Base-by-base conservation (phyloP, 1,284 basidiomycete genomes). In the Ganoderma resinaceum region DNA sequence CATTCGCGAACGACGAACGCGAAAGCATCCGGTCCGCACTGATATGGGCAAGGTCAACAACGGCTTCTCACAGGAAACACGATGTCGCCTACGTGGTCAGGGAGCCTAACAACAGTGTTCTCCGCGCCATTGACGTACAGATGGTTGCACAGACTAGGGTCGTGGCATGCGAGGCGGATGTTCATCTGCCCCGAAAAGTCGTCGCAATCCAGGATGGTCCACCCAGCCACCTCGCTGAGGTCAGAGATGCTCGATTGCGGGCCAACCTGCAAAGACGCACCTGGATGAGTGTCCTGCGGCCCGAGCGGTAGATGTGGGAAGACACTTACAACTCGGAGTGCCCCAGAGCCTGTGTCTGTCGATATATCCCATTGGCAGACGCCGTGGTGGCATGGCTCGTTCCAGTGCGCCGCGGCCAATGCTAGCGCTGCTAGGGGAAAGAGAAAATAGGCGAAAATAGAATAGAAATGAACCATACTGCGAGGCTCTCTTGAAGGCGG, bases 11-110 rank as follows among this genome's bases (percentile, higher is more conserved):
- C 80, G 14, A 89, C 81, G 11, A 84, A 80, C 0, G 85, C 86
- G 70, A 88, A 88, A 0, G 86, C 81, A 65, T 77, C 81, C 60
- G 73, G 70, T 20, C 84, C 84, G 65, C 86, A 88, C 86, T 87
- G 63, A 23, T 58, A 29, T 52, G 52, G 29, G 31, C 20, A 23
- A 16, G 6, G 4, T 35, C 33, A 37, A 55, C 60, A 14, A 57
- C 14, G 38, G 31, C 20, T 52, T 29, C 29, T 42, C 14, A 33
- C 29, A n/a, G n/a, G 57, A 61, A 29, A 12, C 49, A 5, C 7
- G 26, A 14, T 29, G 14, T 14, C 2, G 6, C 23, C 33, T 26
- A 66, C 65, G 40, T 62, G 53, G 1, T 58, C 52, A 6, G 86
- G 86, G 9, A 87, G 74, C 20, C 86, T 81, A 16, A 87, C 85